phyloP scores from a whole-genome alignment of 345 rosid species.

The Linum usitatissimum region DNA sequence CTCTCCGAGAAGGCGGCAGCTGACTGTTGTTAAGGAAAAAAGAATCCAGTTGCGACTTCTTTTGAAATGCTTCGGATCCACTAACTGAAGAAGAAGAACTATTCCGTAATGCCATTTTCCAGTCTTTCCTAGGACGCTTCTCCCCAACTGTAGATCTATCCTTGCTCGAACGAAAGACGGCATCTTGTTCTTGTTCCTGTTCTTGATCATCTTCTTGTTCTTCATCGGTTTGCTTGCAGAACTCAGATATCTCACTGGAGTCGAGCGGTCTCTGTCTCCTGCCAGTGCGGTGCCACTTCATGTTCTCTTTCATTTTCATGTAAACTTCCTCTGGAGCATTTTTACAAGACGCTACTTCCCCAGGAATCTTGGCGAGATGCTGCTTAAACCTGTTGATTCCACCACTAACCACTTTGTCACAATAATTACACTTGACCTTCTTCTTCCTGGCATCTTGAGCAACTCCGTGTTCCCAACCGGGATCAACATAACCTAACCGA shows the following conservation, averaged over 20 bases:
- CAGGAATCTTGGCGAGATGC: conserved; percentile 75
- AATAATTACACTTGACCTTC: conserved; percentile 64
- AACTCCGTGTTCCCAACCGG: conserved; percentile 79
- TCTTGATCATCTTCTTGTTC: conserved; percentile 28
- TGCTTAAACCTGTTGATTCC: conserved; percentile 77
- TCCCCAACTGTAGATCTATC: conserved; percentile 36
- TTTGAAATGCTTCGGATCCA: conserved; percentile 35
- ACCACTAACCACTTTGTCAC: conserved; percentile 62
- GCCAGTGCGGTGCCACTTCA: conserved; percentile 74
- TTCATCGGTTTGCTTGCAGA: conserved; percentile 38
- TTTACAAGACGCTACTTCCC: conserved; percentile 66
- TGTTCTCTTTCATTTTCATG: conserved; percentile 60
- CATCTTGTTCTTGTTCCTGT: conserved; percentile 38
- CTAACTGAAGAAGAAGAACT: conserved; percentile 34
- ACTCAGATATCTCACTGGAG: conserved; percentile 30
- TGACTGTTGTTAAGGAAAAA: conserved; percentile 34
- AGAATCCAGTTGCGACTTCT: conserved; percentile 42
- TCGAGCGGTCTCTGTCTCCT: conserved; percentile 50
- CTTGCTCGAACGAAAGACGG: conserved; percentile 29
- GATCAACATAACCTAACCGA: conserved; percentile 64
- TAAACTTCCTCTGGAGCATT: conserved; percentile 64
- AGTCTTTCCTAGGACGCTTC: conserved; percentile 34
- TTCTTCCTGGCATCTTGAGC: conserved; percentile 74
- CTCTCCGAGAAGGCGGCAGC: conserved; percentile 32
- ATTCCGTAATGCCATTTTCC: conserved; percentile 32